Conservation (phyloP, 306 rosid species). For the Inga oerstediana region DNA sequence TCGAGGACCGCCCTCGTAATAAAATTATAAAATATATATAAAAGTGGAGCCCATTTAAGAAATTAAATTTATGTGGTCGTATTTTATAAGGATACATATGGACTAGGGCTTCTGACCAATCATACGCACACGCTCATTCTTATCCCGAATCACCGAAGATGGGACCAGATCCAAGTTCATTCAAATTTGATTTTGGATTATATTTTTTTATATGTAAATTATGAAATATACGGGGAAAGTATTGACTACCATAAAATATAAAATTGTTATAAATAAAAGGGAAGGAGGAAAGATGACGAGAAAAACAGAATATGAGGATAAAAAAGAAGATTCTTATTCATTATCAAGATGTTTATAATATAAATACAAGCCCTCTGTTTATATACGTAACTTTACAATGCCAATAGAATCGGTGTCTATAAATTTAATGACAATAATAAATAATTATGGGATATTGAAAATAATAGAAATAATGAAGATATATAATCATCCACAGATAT, state of each 20-base stretch:
- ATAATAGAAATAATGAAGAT: too few species aligned
- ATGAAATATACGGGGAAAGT: not conserved
- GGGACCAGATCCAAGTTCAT: not conserved
- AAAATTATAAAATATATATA: not conserved
- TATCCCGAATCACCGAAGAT: not conserved
- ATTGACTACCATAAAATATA: not conserved
- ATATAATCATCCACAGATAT: too few species aligned
- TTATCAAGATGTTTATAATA: too few species aligned
- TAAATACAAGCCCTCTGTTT: too few species aligned
- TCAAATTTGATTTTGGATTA: not conserved
- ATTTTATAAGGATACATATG: not conserved
- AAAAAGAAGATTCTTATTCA: too few species aligned
- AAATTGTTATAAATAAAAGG: too few species aligned
- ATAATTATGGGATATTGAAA: too few species aligned
- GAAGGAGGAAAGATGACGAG: too few species aligned
- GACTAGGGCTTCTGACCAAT: not conserved
- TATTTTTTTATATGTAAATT: not conserved
- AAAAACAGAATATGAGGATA: too few species aligned
- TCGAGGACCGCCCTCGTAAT: not conserved
- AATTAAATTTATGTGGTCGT: not conserved
- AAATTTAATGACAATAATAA: too few species aligned
- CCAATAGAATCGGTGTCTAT: too few species aligned
- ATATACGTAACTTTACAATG: too few species aligned
- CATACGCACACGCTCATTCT: not conserved
- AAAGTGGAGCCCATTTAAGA: not conserved